Percentiles rank a stretch among this genome's conserved stretches.
Conservation (phyloP, 2,329 filamentous ascomycete species). For the Aureobasidium sp. region DNA sequence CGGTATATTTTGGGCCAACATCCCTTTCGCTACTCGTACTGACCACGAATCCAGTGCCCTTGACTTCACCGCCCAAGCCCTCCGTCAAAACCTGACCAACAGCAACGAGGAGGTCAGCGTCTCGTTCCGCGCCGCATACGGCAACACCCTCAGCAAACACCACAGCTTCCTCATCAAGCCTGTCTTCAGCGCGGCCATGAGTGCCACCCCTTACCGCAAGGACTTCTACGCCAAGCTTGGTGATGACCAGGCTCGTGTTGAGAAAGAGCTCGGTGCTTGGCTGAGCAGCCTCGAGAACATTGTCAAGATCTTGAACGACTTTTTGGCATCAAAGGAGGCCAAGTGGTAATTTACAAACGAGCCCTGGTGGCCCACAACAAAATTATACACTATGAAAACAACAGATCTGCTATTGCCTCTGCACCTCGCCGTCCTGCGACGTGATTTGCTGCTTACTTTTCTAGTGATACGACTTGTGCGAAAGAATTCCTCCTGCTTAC, state of each 20-base stretch:
- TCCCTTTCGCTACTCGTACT: neutral
- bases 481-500: no score
- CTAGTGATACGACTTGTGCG: no score
- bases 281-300: constrained; percentile 70
- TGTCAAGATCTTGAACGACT: constrained; percentile 66
- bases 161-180: constrained; percentile 87
- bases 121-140: constrained; percentile 84
- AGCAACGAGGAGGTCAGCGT: constrained; percentile 66
- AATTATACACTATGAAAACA: neutral
- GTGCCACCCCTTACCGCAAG: constrained; percentile 83
- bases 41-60: constrained; percentile 58
- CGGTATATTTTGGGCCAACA: constrained; percentile 51
- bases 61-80: constrained; percentile 83
- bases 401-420: neutral
- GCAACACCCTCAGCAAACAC: constrained; percentile 79
- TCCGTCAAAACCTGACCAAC: constrained; percentile 68
- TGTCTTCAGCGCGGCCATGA: constrained; percentile 88
- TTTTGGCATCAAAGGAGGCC: constrained; percentile 48
- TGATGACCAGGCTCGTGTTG: constrained; percentile 55
- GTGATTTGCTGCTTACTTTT: neutral
- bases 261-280: constrained; percentile 60
- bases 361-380: constrained; percentile 7
- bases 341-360: constrained; percentile 26
- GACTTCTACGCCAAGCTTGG: constrained; percentile 90
- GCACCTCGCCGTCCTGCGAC: neutral